A percentile compares a stretch with the other conserved stretches of the same genome.
Conservation (phyloP, 345 rosid genomes). For the Leavenworthia alabamica region DNA sequence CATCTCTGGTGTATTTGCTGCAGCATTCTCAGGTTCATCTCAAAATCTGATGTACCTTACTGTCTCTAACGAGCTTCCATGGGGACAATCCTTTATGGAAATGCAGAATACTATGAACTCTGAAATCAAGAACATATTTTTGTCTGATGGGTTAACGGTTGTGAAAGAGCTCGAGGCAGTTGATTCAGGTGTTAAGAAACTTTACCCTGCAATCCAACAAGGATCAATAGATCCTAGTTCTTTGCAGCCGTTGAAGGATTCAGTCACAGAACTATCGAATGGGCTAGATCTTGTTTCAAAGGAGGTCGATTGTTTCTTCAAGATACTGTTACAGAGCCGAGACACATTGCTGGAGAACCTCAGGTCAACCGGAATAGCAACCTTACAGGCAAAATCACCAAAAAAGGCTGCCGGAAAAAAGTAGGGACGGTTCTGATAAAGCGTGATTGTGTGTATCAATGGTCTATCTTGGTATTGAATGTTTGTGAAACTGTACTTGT, state of each 20-base stretch:
- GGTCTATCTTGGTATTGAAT: conserved; percentile 23
- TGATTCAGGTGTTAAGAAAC: conserved; percentile 13
- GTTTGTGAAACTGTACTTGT: conserved; percentile 11
- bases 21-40: conserved; percentile 31
- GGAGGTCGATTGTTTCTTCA: conserved; percentile 35
- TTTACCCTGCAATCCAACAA: conserved; percentile 22
- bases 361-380: conserved; percentile 17
- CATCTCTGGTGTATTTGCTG: conserved; percentile 32
- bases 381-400: conserved; percentile 24
- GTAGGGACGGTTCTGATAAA: conserved; percentile 27
- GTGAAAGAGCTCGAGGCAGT: conserved; percentile 35
- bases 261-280: conserved; percentile 15
- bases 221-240: conserved; percentile 12
- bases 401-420: conserved; percentile 31
- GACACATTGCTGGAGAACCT: conserved; percentile 34
- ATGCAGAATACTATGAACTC: conserved; percentile 30
- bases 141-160: conserved; percentile 25
- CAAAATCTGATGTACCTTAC: conserved; percentile 21
- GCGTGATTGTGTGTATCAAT: conserved; percentile 18
- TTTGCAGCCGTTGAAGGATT: conserved; percentile 22
- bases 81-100: conserved; percentile 28
- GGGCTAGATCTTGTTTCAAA: conserved; percentile 33
- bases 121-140: conserved; percentile 24
- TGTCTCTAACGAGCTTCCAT: conserved; percentile 29
- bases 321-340: conserved; percentile 27